Base-by-base conservation (phyloP, 2,329 filamentous ascomycete genomes). In the Fusarium floridanum region DNA sequence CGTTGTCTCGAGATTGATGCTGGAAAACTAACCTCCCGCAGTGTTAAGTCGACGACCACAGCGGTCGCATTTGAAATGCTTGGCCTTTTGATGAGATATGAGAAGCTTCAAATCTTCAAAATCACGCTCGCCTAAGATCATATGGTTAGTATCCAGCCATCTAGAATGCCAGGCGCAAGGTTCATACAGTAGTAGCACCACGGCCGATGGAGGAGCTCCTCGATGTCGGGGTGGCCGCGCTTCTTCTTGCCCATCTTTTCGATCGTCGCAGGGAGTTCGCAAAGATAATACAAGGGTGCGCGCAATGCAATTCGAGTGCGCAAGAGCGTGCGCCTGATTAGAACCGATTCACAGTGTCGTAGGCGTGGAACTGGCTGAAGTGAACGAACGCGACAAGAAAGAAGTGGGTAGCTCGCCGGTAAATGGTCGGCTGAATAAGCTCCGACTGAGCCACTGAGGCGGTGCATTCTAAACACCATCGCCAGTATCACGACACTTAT, bases 81-180 rank as follows among this genome's bases (percentile, higher is more conserved):
- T 98, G n/a, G 96, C 95, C 83, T 98, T 98, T 81, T 98, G 97
- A 83, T 99, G 97, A 67, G 94, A 95, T 78, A 98, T 97, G 74
- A 99, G 91, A 77, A 98, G 95, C 87, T 98, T 98, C 56, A 98
- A 84, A 83, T 99, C 97, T 83, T 98, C 95, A 82, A 98, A 99
- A 85, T 98, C 96, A 86, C 96, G 94, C 85, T 99, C 97, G 84
- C 90, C 90, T 92, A 65, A 4, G 20, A 63, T 34, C 16, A 8
- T 48, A 67, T 20, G 39, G 29, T 74, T 78, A 80, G 82, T 80
- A 67, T 81, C 71, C 20, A 59, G 7, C 20, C n/a, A 27, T 32
- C n/a, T 11, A 41, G 17, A 61, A 53, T 61, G 62, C 16, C 53
- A 64, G 67, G 71, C 61, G 64, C 71, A 67, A 64, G 62, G 22